Percentiles rank a stretch among this genome's conserved stretches.
Conservation (phyloP, 495 filamentous ascomycete genomes). For the Xanthoparmelia taractica region DNA sequence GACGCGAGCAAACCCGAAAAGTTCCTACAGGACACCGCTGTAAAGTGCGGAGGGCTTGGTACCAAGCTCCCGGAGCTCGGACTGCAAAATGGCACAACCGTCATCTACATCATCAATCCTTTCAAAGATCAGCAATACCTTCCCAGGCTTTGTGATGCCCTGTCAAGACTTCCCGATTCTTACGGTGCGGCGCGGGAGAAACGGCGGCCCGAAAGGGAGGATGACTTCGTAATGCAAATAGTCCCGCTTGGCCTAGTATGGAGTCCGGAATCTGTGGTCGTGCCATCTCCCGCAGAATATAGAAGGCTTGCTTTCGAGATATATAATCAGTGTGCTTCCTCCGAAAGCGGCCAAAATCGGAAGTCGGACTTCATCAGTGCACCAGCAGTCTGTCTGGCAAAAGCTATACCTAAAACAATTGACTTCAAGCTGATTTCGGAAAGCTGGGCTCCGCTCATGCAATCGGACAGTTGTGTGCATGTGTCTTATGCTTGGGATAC, state of each 20-base stretch:
- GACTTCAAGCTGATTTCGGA: constrained; percentile 67
- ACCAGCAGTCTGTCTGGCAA: constrained; percentile 69
- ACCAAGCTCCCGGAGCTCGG: constrained; percentile 5
- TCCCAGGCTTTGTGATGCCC: constrained; percentile 70
- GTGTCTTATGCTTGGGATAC: constrained; percentile 75
- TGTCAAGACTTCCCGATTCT: constrained; percentile 63
- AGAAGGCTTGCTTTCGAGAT: constrained; percentile 69
- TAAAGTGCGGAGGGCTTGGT: constrained; percentile 27
- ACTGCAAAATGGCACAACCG: constrained; percentile 53
- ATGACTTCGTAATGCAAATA: constrained; percentile 77
- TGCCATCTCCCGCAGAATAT: constrained; percentile 61
- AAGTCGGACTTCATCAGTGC: constrained; percentile 39
- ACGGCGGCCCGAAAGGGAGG: constrained; percentile 38
- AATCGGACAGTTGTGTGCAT: constrained; percentile 78
- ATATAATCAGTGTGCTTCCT: constrained; percentile 72
- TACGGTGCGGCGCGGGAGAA: constrained; percentile 51
- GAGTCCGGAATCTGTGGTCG: constrained; percentile 54
- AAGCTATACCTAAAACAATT: constrained; percentile 60
- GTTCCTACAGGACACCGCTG: constrained; percentile 33
- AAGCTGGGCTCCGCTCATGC: constrained; percentile 64
- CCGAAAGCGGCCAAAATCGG: constrained; percentile 35
- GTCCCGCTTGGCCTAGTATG: constrained; percentile 65
- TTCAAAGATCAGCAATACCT: constrained; percentile 56
- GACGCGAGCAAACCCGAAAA: constrained; percentile 13
- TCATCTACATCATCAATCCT: constrained; percentile 82